Base-by-base conservation (phyloP, 176 grass and related monocot genomes). In the Puccinellia tenuiflora region DNA sequence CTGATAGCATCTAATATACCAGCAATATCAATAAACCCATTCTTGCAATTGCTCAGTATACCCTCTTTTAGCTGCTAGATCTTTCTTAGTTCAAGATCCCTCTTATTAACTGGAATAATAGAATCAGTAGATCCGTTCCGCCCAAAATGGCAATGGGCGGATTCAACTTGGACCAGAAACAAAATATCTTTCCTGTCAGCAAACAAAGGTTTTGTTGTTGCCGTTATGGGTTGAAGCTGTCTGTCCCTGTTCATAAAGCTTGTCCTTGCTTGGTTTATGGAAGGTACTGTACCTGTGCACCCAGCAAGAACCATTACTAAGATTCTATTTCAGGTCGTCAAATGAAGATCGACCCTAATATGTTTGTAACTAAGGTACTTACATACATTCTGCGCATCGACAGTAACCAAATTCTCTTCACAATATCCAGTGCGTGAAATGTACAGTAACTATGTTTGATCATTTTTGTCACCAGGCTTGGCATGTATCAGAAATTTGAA, bases 401-500 rank as follows among this genome's bases (percentile, higher is more conserved):
- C 45, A 33, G 31, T 35, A 78, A 24, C 28, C 16, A 48, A 22
- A 59, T n/a, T 78, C 29, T 64, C 30, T 31, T 63, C 33, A 62
- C 34, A 85, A 60, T 31, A 80, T 46, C n/a, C 31, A 63, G 33
- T 39, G 10, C 9, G 15, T 65, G 68, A 74, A 71, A 75, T 76
- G 34, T 56, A 48, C 22, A 28, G 26, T 6, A 57, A 79, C 68
- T 86, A 82, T 68, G 42, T 68, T 37, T 59, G 13, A 35, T 21
- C 35, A 29, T 70, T 76, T 24, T 67, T 25, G 29, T 54, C 56
- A 78, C 21, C 80, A 70, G 55, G 63, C 84, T 88, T 88, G 43
- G 75, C 66, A 38, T 50, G 33, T 20, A 87, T 88, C 57, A 96
- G 68, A 84, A 96, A 96, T 73, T 92, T 90, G 76, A 99, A 99